A percentile compares a stretch with the other conserved stretches of the same genome.
phyloP scores from a whole-genome alignment of 306 rosid species.

The Malus sieversii region DNA sequence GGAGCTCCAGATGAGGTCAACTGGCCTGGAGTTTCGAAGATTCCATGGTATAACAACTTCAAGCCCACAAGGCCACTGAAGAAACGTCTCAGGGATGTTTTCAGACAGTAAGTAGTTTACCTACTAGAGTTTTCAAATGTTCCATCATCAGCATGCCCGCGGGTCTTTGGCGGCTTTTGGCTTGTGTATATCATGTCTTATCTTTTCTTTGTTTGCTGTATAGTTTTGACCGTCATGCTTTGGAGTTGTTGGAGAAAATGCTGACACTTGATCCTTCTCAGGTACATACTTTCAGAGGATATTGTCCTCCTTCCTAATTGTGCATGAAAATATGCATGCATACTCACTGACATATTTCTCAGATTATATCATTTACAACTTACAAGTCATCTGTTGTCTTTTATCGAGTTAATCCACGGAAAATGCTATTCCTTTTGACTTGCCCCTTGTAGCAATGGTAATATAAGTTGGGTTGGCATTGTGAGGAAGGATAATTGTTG shows the following conservation, averaged over 20 bases:
- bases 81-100: constrained; percentile 41
- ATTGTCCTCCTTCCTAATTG: background rate
- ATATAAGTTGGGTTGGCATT: background rate
- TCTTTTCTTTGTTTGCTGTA: background rate
- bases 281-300: constrained; percentile 15
- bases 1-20: constrained; percentile 49
- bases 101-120: constrained; percentile 39
- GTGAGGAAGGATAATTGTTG: background rate
- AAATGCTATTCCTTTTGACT: background rate
- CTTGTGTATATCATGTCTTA: background rate
- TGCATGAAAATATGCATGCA: background rate
- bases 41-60: constrained; percentile 52
- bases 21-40: constrained; percentile 53
- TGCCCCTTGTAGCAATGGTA: background rate
- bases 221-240: constrained; percentile 50
- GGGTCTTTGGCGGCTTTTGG: background rate
- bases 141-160: background rate
- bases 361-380: background rate
- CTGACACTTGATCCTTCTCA: constrained; percentile 46
- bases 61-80: constrained; percentile 46
- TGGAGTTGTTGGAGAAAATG: constrained; percentile 48
- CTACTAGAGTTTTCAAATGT: background rate
- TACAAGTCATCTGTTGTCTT: background rate
- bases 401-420: background rate
- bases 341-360: background rate